These are phyloP conservation scores for Coccinonectria pachysandricola DNA, from an alignment of 2,329 filamentous ascomycete species.

Conservation along the genomic window DNA sequence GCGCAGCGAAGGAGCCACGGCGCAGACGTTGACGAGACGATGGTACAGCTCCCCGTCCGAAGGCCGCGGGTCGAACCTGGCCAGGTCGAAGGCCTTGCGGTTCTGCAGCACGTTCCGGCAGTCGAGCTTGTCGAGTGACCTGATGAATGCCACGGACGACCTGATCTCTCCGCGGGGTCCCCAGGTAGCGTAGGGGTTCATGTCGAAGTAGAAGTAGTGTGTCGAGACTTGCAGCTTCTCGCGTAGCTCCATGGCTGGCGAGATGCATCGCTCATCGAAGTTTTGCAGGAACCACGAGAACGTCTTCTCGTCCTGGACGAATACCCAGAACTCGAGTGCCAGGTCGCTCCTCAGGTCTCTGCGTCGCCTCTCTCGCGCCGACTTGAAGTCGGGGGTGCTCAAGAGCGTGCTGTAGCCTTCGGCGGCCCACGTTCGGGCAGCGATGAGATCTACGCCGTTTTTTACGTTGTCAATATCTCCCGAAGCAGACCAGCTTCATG, in stretches of 20 bases:
- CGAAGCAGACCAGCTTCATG: no score
- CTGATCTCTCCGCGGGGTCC: conserved; percentile 13
- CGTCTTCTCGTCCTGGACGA: conserved; percentile 17
- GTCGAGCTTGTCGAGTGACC: conserved; percentile 21
- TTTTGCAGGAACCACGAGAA: conserved; percentile 13
- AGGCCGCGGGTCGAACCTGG: conserved; percentile 22
- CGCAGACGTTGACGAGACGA: conserved; percentile 24
- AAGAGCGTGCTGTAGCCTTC: conserved; percentile 28
- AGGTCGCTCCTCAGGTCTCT: conserved; percentile 21
- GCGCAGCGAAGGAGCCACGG: conserved; percentile 25
- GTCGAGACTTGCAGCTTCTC: conserved; percentile 30
- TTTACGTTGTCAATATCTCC: not conserved
- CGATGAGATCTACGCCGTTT: conserved; percentile 22
- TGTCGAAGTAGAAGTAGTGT: conserved; percentile 27
- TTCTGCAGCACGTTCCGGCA: conserved; percentile 28
- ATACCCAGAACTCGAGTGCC: conserved; percentile 17
- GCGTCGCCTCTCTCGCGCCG: conserved; percentile 13
- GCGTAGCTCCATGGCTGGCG: conserved; percentile 26
- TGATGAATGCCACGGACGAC: conserved; percentile 21
- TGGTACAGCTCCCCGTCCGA: conserved; percentile 21
- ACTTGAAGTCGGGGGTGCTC: conserved; percentile 20
- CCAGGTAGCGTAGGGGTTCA: conserved; percentile 21
- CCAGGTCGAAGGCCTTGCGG: conserved; percentile 24
- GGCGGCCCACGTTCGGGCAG: conserved; percentile 27
- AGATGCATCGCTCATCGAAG: conserved; percentile 20